Evolutionary conservation across 2,329 filamentous ascomycete genomes (phyloP).

Genomic region (Phialophora verrucosa): DNA sequence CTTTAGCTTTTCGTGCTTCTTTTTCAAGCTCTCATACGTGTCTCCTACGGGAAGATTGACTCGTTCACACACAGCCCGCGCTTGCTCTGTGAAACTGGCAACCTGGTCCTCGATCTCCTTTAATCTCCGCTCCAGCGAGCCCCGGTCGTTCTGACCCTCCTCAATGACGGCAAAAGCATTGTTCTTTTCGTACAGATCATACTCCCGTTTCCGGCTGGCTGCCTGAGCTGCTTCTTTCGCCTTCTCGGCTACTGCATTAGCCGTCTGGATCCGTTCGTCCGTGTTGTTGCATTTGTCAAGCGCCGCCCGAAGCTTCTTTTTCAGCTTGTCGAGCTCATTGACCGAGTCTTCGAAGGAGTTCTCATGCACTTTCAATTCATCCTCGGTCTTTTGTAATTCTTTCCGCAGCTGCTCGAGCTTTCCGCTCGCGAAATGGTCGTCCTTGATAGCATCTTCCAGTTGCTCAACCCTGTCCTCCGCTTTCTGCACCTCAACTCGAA

Average conservation of each 20-base stretch:
- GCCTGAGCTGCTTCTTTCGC: slow-evolving; percentile 22
- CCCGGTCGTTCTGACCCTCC: slow-evolving; percentile 55
- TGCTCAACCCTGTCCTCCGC: slow-evolving; percentile 68
- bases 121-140: slow-evolving; percentile 53
- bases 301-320: slow-evolving; percentile 47
- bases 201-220: slow-evolving; percentile 44
- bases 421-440: slow-evolving; percentile 67
- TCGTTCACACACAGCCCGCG: slow-evolving; percentile 61
- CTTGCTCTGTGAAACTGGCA: slow-evolving; percentile 61
- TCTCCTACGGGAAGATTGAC: slow-evolving; percentile 69
- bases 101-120: slow-evolving; percentile 49
- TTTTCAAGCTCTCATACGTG: slow-evolving; percentile 60
- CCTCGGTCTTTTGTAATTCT: slow-evolving; percentile 63
- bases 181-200: slow-evolving; percentile 67
- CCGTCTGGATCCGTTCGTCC: slow-evolving; percentile 42
- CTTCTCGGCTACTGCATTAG: slow-evolving; percentile 16
- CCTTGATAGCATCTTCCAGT: slow-evolving; percentile 69
- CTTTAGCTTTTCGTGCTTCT: slow-evolving; percentile 58
- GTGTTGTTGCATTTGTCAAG: slow-evolving; percentile 47
- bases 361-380: slow-evolving; percentile 51
- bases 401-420: slow-evolving; percentile 64
- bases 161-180: slow-evolving; percentile 60
- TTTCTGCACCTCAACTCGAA: slow-evolving; percentile 63
- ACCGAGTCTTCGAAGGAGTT: slow-evolving; percentile 58
- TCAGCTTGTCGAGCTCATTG: slow-evolving; percentile 51